Percentiles rank a stretch among this genome's conserved stretches.
Conservation (phyloP, 192 early-diverging fungal species). For the Rhizophagus sp. region DNA sequence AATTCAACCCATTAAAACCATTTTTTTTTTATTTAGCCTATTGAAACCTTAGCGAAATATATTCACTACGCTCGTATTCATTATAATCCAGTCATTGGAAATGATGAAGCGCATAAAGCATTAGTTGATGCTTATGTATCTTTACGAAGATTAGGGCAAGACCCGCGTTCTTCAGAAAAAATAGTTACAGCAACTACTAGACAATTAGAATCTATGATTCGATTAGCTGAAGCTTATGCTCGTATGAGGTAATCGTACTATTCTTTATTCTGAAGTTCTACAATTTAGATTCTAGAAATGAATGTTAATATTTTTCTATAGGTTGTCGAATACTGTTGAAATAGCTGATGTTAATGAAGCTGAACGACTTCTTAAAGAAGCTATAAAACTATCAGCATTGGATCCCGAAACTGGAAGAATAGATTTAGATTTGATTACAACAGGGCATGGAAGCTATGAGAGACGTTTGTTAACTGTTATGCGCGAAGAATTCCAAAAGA, state of each 20-base stretch:
- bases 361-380: conserved; percentile 80
- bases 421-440: conserved; percentile 90
- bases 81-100: conserved; percentile 60
- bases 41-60: conserved; percentile 87
- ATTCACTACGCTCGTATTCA: conserved; percentile 84
- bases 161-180: conserved; percentile 45
- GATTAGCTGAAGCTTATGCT: conserved; percentile 91
- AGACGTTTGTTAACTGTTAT: conserved; percentile 63
- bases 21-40: conserved; percentile 48
- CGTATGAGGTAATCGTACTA: conserved; percentile 64
- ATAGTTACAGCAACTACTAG: conserved; percentile 90
- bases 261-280: not conserved
- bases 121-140: conserved; percentile 84
- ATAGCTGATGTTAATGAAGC: conserved; percentile 87
- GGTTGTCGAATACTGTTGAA: conserved; percentile 76
- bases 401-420: conserved; percentile 93
- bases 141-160: conserved; percentile 74
- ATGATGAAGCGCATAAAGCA: conserved; percentile 71
- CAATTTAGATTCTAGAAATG: not conserved
- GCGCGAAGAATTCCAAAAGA: conserved; percentile 49
- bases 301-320: not conserved
- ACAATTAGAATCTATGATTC: conserved; percentile 97
- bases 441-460: conserved; percentile 81
- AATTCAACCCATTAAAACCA: not conserved
- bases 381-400: conserved; percentile 87